These are phyloP conservation scores for Entamoeba moshkovskii DNA, from an alignment of 208 protist species.

Conservation along the genomic window DNA sequence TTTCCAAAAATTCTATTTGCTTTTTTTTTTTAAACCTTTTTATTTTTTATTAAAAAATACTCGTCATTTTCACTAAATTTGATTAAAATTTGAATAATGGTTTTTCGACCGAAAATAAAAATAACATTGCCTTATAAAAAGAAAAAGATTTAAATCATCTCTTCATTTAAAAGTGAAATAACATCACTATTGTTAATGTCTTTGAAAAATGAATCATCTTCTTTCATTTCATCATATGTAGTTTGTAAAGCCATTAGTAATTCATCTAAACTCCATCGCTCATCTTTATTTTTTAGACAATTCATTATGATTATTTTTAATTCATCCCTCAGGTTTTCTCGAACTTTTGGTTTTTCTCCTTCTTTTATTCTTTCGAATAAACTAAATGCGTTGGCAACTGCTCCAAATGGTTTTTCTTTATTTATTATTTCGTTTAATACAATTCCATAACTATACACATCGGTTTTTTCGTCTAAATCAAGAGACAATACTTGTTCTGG, in stretches of 20 bases:
- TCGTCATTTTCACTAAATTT: too few relatives aligned
- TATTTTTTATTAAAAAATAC: too few relatives aligned
- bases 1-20: too few relatives aligned
- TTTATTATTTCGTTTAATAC: background rate
- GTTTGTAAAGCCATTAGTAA: background rate
- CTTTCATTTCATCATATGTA: background rate
- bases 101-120: too few relatives aligned
- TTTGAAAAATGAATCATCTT: background rate
- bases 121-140: too few relatives aligned
- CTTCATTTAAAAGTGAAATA: background rate
- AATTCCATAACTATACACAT: background rate
- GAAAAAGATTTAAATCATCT: background rate
- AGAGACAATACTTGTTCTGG: background rate
- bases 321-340: background rate
- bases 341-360: background rate
- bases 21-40: too few relatives aligned
- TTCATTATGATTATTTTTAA: background rate
- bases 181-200: background rate
- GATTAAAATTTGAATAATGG: too few relatives aligned
- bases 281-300: background rate
- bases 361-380: background rate
- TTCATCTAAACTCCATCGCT: background rate
- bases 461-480: background rate
- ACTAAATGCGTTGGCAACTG: background rate
- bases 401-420: background rate